Evolutionary conservation across 108 stramenopile species (phyloP).

Genomic region (Nitzschia sp.): DNA sequence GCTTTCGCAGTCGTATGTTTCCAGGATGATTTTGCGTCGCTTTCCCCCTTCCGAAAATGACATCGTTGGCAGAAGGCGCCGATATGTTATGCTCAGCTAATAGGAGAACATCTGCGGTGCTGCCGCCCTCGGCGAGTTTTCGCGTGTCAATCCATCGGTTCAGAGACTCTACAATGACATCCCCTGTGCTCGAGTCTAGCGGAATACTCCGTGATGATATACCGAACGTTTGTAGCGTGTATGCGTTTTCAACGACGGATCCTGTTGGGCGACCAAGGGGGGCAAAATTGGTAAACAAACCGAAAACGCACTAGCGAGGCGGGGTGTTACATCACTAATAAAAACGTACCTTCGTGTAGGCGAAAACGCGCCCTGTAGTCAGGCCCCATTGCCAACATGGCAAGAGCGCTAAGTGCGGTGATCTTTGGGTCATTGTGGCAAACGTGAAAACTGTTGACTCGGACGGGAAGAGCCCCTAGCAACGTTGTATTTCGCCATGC

Average conservation of each 20-base stretch:
- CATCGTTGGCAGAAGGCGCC: conserved; percentile 3
- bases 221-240: background rate
- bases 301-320: too few relatives aligned
- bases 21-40: conserved; percentile 5
- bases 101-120: background rate
- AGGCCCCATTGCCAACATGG: background rate
- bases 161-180: background rate
- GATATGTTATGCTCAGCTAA: background rate
- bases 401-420: background rate
- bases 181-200: background rate
- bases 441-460: background rate
- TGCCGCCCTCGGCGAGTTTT: background rate
- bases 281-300: too few relatives aligned
- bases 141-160: background rate
- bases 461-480: background rate
- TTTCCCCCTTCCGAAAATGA: conserved; percentile 25
- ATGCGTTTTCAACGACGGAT: background rate
- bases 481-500: background rate
- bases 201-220: background rate
- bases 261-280: background rate
- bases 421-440: background rate
- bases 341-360: background rate
- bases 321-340: background rate
- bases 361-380: background rate
- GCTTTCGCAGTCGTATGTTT: conserved; percentile 3